Evolutionary conservation across 306 rosid species (phyloP), one percentile per base, ranked within the genome.

Genomic region (Cucumis cinereus): DNA sequence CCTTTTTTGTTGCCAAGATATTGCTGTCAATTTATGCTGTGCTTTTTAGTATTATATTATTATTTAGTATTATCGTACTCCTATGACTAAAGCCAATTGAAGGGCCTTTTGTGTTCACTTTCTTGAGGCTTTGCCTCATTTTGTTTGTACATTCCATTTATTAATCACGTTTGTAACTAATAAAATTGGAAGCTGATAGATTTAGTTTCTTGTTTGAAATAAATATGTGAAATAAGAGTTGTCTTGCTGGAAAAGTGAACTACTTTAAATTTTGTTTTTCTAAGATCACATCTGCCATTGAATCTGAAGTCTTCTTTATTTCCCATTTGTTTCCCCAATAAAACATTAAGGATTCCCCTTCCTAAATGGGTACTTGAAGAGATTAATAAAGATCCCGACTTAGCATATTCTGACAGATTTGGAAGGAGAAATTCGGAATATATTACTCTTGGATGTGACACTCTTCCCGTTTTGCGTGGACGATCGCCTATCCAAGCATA

Each of bases 401-500:
- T 91, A 85, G 88, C 83, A 10, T 89, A 86, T 88, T 81, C 89
- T 73, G 98, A 93, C 72, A 88, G 89, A 79, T 89, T 88, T 80
- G 98, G 98, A 75, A 88, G 89, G 79, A 88, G 86, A 85, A 93
- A 78, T 84, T 4, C 77, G 77, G 97, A 93, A 69, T 93, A 91
- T 81, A 81, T 93, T 81, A 90, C 97, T 19, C 90, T 93, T 47
- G 98, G 98, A 76, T 93, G 98, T 79, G 98, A 93, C 83, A 84
- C 54, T 68, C 87, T 90, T 81, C 98, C 98, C 57, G 93, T 93
- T 84, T 81, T 93, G 61, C 64, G 79, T 56, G 98, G 98, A 64
- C 97, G 97, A 20, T 86, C 97, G 64, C 98, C 98, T 19, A 81
- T 90, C 77, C 98, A 93, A 85, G 89, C 78, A 12, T 93, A 93